Percentiles rank a stretch among this genome's conserved stretches.
Evolutionary conservation across 2,329 filamentous ascomycete species (phyloP).

Genomic region (Fusarium piperis): DNA sequence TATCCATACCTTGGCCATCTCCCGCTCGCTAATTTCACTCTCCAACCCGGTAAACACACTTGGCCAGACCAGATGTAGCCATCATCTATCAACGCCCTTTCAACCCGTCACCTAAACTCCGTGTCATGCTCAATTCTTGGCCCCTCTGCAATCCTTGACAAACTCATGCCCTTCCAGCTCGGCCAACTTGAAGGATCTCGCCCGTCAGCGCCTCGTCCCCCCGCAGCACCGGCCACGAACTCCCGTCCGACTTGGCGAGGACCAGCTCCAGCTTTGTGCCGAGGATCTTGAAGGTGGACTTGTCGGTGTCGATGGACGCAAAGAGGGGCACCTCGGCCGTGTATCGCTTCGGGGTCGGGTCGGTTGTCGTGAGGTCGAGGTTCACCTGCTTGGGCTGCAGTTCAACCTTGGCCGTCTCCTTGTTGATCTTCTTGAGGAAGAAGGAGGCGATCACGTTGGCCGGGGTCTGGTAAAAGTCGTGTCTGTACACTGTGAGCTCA

Average conservation of each 20-base stretch:
- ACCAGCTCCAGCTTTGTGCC: constrained; percentile 89
- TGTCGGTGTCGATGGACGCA: constrained; percentile 77
- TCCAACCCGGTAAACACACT: not conserved
- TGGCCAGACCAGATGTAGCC: not conserved
- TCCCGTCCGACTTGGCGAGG: constrained; percentile 75
- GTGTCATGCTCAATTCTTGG: constrained; percentile 17
- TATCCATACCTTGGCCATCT: not conserved
- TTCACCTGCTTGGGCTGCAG: constrained; percentile 72
- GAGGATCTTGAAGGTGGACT: constrained; percentile 82
- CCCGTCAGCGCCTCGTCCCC: constrained; percentile 75
- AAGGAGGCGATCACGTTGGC: constrained; percentile 87
- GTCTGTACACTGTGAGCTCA: constrained; percentile 44
- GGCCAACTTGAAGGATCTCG: constrained; percentile 90
- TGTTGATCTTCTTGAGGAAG: constrained; percentile 97
- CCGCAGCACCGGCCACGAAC: constrained; percentile 86
- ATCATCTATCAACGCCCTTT: constrained; percentile 28
- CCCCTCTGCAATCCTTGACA: not conserved
- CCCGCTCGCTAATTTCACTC: constrained; percentile 11
- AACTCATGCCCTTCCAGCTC: constrained; percentile 71
- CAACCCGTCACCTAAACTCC: constrained; percentile 28
- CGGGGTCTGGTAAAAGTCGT: constrained; percentile 95
- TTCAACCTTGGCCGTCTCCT: constrained; percentile 76
- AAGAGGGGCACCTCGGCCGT: constrained; percentile 78
- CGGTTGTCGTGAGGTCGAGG: constrained; percentile 86
- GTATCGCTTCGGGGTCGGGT: constrained; percentile 81